These are phyloP conservation scores for Xylaria sp. DNA, from an alignment of 2,329 filamentous ascomycete genomes.

Conservation along the genomic window DNA sequence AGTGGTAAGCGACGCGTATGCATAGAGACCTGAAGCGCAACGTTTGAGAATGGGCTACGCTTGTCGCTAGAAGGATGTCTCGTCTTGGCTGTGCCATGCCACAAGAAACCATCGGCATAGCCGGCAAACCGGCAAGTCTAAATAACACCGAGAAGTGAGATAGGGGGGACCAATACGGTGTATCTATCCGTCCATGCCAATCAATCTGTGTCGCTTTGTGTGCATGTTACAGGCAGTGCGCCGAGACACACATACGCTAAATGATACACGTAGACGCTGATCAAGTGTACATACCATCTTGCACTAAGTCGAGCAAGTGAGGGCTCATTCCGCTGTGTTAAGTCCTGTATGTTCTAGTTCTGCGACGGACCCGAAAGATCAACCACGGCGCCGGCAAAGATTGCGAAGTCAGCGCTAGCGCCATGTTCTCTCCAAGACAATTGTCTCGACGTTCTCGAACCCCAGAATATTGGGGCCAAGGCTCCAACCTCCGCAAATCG, in stretches of 20 bases:
- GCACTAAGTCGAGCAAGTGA: neutral
- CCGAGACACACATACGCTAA: neutral
- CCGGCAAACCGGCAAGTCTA: slow-evolving; percentile 19
- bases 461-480: slow-evolving; percentile 16
- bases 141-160: slow-evolving; percentile 15
- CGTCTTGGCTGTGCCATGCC: slow-evolving; percentile 12
- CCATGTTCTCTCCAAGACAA: slow-evolving; percentile 6
- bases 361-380: slow-evolving; percentile 3
- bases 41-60: neutral
- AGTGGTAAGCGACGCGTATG: neutral
- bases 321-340: slow-evolving; percentile 4
- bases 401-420: slow-evolving; percentile 19
- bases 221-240: neutral
- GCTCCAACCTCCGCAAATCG: slow-evolving; percentile 18
- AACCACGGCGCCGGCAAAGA: slow-evolving; percentile 10
- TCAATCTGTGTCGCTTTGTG: neutral
- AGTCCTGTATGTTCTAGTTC: neutral
- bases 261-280: no score
- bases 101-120: slow-evolving; percentile 16
- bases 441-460: slow-evolving; percentile 12
- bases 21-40: slow-evolving; percentile 2
- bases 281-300: no score
- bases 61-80: slow-evolving; percentile 8
- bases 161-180: slow-evolving; percentile 5
- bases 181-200: neutral